These are phyloP conservation scores for Mucor indicus DNA, from an alignment of 371 early-diverging fungal species.

Conservation along the genomic window DNA sequence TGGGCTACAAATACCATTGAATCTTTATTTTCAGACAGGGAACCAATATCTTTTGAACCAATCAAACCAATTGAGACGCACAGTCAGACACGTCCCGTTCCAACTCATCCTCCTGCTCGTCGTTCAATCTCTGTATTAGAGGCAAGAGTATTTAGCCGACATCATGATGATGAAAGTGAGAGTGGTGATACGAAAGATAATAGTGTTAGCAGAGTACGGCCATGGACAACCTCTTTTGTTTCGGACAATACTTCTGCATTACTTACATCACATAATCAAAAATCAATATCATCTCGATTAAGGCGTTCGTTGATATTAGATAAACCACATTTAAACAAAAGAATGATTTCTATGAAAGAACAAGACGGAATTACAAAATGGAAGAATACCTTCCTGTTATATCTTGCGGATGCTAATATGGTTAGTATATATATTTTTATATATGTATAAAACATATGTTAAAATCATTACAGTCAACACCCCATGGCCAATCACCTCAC, in stretches of 20 bases:
- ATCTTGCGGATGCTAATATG: slow-evolving; percentile 9
- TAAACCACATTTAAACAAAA: slow-evolving; percentile 1
- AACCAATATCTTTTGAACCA: slow-evolving; percentile 16
- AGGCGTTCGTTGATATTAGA: slow-evolving; percentile 7
- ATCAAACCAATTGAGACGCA: not conserved
- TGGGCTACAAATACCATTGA: slow-evolving; percentile 23
- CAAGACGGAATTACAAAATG: slow-evolving; percentile 15
- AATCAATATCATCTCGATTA: slow-evolving; percentile 11
- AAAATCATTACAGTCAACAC: not conserved
- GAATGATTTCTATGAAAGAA: slow-evolving; percentile 5
- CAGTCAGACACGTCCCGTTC: not conserved
- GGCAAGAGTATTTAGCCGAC: not conserved
- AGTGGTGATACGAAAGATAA: no score
- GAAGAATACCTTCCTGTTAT: slow-evolving; percentile 8
- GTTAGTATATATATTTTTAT: slow-evolving; percentile 13
- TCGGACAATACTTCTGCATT: not conserved
- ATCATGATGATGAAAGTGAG: not conserved
- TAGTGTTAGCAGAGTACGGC: not conserved
- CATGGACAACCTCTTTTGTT: not conserved
- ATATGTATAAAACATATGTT: not conserved
- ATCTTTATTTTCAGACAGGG: slow-evolving; percentile 14
- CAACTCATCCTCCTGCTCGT: slow-evolving; percentile 5
- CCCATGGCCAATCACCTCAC: slow-evolving; percentile 27
- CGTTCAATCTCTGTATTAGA: slow-evolving; percentile 11
- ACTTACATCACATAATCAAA: slow-evolving; percentile 1